Base-by-base conservation (phyloP, 257 asterid genomes). In the Solanum piurae region DNA sequence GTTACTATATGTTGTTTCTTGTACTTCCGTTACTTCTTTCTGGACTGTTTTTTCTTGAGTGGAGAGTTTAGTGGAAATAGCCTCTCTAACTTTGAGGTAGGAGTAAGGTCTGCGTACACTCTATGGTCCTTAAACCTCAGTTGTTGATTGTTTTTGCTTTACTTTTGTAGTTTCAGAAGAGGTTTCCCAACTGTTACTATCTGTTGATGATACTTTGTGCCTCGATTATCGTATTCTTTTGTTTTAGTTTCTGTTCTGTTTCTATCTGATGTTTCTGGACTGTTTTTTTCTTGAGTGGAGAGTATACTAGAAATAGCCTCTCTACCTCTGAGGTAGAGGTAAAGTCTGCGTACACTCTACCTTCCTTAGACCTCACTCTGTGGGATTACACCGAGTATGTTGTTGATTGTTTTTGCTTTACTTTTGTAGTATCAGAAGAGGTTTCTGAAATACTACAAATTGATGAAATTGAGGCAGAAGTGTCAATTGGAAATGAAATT, bases 401-500 rank as follows among this genome's bases (percentile, higher is more conserved):
- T 9, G 12, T 16, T 27, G 55, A 68, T 10, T 49, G 20, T 34
- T 88, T 44, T 82, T 52, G 12, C 33, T 58, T 60, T 83, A 66
- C 42, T 33, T 46, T 46, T 92, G 92, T 90, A 90, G 94, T 89
- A 73, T 84, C 91, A 87, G 99, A 92, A 91, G 98, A 91, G 89
- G 89, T 37, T 86, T 83, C 91, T 89, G 91, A 88, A 89, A 83
- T 75, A 83, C 92, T n/a, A 86, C 93, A 31, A 44, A 89, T 86
- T 88, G 90, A 89, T 89, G 99, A 93, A 92, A 93, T 93, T 88
- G 99, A 95, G 90, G 94, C 95, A 87, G 98, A 96, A 86, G 98
- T 96, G 91, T 98, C 96, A 62, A 96, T 96, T 87, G 99, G 98
- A 85, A 96, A 98, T 38, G 99, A 96, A 87, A 98, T 98, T 91